Base-by-base conservation (phyloP, 2,329 filamentous ascomycete species). In the Emmonsiellopsis sp. region DNA sequence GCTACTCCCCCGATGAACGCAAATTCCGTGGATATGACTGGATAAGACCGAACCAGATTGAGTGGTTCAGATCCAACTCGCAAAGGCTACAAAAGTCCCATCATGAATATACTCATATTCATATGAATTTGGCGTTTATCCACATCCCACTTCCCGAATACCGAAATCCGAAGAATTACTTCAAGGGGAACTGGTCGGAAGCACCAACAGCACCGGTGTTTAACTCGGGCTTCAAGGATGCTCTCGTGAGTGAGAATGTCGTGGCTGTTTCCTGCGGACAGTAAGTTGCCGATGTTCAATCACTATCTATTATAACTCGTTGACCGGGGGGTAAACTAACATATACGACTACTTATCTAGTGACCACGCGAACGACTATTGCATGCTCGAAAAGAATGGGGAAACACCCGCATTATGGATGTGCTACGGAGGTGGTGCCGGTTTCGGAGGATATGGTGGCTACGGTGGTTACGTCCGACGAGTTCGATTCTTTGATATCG, bases 301-400 rank as follows among this genome's bases (percentile, higher is more conserved):
- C 21, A 5, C 21, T 27, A 1, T 27, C 21, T 27, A 27, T 27
- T 27, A 3, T 27, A 27, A 3, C 21, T 27, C 21, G 21, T 27
- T 5, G 21, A 27, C 21, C 21, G 3, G 21, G 21, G 3, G 21
- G 21, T 6, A 17, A 14, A 21, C 34, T 49, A 49, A 49, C 46
- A 10, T 21, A 14, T 31, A 9, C 39, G 5, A 9, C 31, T 31
- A 14, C 31, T 34, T 33, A 45, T 36, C 10, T 45, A 87, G 85
- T 67, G 93, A 98, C 65, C 93, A 98, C 66, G 92, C 87, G 59
- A 98, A 98, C 66, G 93, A 98, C 65, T 97, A 96, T 69, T 98
- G 93, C 69, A 84, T 87, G 58, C 78, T 96, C 7, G 83, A 74
- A 36, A 65, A 79, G 50, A 71, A 79, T 42, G 69, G 75, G 33